Conservation (phyloP, 345 rosid species). For the Syzygium aromaticum region DNA sequence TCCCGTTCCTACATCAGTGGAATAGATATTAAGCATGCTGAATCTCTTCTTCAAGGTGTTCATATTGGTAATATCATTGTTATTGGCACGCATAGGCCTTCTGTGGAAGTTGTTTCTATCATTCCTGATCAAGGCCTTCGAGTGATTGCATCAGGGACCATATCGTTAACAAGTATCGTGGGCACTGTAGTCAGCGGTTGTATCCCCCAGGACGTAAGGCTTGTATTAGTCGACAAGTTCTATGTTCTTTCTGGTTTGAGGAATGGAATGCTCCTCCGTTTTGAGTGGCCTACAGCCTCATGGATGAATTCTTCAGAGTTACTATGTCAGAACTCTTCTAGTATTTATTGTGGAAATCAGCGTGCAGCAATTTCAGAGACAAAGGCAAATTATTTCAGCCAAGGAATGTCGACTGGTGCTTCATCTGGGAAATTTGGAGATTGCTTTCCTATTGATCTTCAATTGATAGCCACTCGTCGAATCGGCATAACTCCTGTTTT, state of each 20-base stretch:
- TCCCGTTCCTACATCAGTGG: slow-evolving; percentile 18
- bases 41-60: slow-evolving; percentile 54
- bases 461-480: slow-evolving; percentile 81
- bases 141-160: slow-evolving; percentile 72
- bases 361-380: slow-evolving; percentile 8
- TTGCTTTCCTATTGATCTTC: slow-evolving; percentile 45
- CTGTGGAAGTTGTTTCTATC: slow-evolving; percentile 82
- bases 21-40: slow-evolving; percentile 15
- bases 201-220: slow-evolving; percentile 95
- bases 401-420: slow-evolving; percentile 16
- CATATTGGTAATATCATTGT: slow-evolving; percentile 57
- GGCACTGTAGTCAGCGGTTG: slow-evolving; percentile 79
- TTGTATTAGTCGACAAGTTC: slow-evolving; percentile 70
- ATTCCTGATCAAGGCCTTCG: slow-evolving; percentile 51
- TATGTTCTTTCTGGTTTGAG: slow-evolving; percentile 90
- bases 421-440: slow-evolving; percentile 15
- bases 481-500: slow-evolving; percentile 97
- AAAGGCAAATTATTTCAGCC: slow-evolving; percentile 15
- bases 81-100: slow-evolving; percentile 94
- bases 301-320: slow-evolving; percentile 21
- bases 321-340: slow-evolving; percentile 9
- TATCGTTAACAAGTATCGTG: slow-evolving; percentile 50
- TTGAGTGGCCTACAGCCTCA: slow-evolving; percentile 72
- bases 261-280: slow-evolving; percentile 97
- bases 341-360: slow-evolving; percentile 22